Conservation (phyloP, 352 stramenopile genomes). For the Pythium diclinum region DNA sequence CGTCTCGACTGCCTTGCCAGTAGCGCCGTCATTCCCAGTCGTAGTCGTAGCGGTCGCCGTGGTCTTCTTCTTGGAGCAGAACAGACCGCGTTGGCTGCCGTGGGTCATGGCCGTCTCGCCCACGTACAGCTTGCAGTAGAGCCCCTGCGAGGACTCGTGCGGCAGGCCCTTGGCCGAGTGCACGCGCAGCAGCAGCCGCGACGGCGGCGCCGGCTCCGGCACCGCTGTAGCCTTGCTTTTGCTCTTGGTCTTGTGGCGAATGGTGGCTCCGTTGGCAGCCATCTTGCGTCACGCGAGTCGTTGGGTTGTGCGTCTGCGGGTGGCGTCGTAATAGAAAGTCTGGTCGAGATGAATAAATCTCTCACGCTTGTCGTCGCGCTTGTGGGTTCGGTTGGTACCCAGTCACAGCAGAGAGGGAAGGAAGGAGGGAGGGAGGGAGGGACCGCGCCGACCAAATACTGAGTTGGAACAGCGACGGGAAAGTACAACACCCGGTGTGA, state of each 20-base stretch:
- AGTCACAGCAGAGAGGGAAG: background rate
- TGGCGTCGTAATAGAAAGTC: background rate
- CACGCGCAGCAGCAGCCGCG: slow-evolving; percentile 45
- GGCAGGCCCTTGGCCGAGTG: slow-evolving; percentile 47
- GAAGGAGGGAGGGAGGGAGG: too few species aligned
- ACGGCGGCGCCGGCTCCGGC: slow-evolving; percentile 10
- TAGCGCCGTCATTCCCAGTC: background rate
- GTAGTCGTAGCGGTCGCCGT: slow-evolving; percentile 7
- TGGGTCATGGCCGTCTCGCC: slow-evolving; percentile 45
- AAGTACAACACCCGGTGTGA: background rate
- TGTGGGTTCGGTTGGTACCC: slow-evolving; percentile 3
- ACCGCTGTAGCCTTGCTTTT: background rate
- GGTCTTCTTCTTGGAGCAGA: slow-evolving; percentile 25
- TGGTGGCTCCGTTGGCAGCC: background rate
- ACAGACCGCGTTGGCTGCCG: slow-evolving; percentile 38
- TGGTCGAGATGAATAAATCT: background rate
- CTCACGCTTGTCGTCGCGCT: background rate
- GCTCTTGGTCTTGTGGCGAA: background rate
- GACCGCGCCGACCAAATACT: background rate
- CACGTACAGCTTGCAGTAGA: slow-evolving; percentile 71
- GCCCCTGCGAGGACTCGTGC: slow-evolving; percentile 45
- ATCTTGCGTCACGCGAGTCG: background rate
- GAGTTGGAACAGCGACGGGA: background rate
- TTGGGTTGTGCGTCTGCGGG: background rate
- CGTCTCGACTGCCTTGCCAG: background rate